phyloP scores from a whole-genome alignment of 352 stramenopile species.

The Globisporangium lucens region DNA sequence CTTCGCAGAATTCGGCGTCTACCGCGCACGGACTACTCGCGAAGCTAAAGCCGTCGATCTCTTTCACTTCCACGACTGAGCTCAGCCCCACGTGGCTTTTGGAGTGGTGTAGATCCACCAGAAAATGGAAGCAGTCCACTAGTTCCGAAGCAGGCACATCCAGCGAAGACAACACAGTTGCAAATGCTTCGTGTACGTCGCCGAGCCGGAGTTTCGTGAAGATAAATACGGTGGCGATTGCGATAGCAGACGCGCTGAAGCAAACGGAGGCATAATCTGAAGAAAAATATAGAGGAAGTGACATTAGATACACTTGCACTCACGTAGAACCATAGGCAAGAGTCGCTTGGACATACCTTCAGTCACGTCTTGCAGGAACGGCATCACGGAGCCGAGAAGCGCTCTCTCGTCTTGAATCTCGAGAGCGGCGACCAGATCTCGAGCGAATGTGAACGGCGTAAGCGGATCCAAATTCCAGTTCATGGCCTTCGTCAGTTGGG shows the following conservation, averaged over 20 bases:
- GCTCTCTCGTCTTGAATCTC: not conserved
- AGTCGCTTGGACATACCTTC: conserved; percentile 8
- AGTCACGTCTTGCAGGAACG: conserved; percentile 12
- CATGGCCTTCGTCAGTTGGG: conserved; percentile 28
- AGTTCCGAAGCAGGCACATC: not conserved
- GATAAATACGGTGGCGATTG: conserved; percentile 9
- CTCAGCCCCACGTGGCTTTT: not conserved
- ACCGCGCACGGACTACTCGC: conserved; percentile 12
- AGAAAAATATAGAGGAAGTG: not conserved
- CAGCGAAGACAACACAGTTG: not conserved
- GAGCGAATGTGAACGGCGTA: conserved; percentile 35
- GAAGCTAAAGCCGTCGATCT: conserved; percentile 7
- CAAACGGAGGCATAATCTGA: conserved; percentile 10
- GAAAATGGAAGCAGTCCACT: conserved; percentile 13
- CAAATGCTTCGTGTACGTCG: not conserved
- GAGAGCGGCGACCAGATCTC: conserved; percentile 26
- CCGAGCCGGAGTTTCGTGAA: not conserved
- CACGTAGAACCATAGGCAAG: not conserved
- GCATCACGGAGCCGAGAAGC: not conserved
- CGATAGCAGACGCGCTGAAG: conserved; percentile 5
- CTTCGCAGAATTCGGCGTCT: conserved; percentile 7
- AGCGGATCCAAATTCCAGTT: conserved; percentile 37
- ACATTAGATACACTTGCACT: not conserved
- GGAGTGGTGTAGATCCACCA: conserved; percentile 3
- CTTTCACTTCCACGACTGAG: conserved; percentile 11